Evolutionary conservation across 23 red algal species (phyloP).

Genomic region (Chondrus crispus): DNA sequence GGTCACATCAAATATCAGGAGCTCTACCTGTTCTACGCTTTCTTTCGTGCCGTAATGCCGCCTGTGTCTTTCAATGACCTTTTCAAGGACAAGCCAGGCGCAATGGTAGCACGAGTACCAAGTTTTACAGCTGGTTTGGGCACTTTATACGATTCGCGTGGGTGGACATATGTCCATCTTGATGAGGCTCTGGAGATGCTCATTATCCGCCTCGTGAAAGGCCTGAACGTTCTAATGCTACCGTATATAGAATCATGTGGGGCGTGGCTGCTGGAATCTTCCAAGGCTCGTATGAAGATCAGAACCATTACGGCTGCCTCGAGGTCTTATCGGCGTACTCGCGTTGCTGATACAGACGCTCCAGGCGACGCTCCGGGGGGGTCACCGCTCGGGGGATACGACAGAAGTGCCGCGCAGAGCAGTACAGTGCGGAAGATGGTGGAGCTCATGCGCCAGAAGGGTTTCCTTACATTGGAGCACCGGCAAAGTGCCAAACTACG

Average conservation of each 20-base stretch:
- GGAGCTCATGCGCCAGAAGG: not conserved
- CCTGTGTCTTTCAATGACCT: not conserved
- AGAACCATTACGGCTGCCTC: not conserved
- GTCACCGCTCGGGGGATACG: not conserved
- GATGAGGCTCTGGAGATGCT: conserved; percentile 5
- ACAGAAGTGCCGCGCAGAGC: not conserved
- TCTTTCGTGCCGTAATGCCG: not conserved
- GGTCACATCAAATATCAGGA: conserved; percentile 12
- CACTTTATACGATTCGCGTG: not conserved
- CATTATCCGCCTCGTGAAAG: not conserved
- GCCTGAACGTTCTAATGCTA: not conserved
- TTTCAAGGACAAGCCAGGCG: not conserved
- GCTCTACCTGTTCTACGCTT: not conserved
- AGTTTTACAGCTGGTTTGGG: not conserved
- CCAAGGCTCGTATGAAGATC: not conserved
- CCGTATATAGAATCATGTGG: not conserved
- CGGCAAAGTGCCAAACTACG: too few species aligned
- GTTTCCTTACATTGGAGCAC: not conserved
- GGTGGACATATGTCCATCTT: not conserved
- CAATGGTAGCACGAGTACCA: not conserved
- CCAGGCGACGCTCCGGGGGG: too few species aligned
- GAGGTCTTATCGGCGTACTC: not conserved
- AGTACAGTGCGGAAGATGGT: not conserved
- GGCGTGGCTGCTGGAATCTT: not conserved
- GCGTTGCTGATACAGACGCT: not conserved